These are phyloP conservation scores for Hemisphaericaspora subhashii DNA, from an alignment of 1,139 yeast genomes.

Conservation along the genomic window DNA sequence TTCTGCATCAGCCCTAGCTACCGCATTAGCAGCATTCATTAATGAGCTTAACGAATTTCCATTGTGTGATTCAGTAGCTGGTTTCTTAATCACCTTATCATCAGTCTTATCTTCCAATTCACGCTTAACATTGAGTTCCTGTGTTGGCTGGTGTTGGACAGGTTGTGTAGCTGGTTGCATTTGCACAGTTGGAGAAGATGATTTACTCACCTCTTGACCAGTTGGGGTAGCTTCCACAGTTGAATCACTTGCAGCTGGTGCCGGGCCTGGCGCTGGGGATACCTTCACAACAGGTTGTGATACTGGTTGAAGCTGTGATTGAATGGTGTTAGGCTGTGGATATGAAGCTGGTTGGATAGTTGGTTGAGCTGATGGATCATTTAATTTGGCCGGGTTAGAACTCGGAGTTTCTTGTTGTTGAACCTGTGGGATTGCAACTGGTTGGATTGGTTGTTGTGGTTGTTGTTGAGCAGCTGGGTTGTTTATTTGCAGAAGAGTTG, in stretches of 20 bases:
- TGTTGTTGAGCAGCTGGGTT: slow-evolving; percentile 13
- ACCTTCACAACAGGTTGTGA: slow-evolving; percentile 1
- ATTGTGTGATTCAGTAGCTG: slow-evolving; percentile 5
- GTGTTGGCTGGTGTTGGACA: slow-evolving; percentile 3
- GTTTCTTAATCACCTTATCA: slow-evolving; percentile 13
- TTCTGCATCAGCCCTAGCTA: slow-evolving; percentile 5
- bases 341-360: slow-evolving; percentile 3
- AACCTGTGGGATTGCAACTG: not conserved
- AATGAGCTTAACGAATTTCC: slow-evolving; percentile 24
- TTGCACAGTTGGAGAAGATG: slow-evolving; percentile 4
- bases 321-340: slow-evolving; percentile 2
- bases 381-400: slow-evolving; percentile 1
- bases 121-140: slow-evolving; percentile 26
- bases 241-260: slow-evolving; percentile 5
- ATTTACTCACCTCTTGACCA: slow-evolving; percentile 5
- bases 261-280: slow-evolving; percentile 2
- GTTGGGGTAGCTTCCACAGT: slow-evolving; percentile 9
- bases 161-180: slow-evolving; percentile 6
- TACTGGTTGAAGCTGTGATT: slow-evolving; percentile 10
- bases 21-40: slow-evolving; percentile 31
- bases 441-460: slow-evolving; percentile 6
- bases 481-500: slow-evolving; percentile 8
- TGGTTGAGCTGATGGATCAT: slow-evolving; percentile 4
- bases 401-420: slow-evolving; percentile 6
- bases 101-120: slow-evolving; percentile 39